A percentile compares a stretch with the other conserved stretches of the same genome.
These are phyloP conservation scores for Hypoxylon sp. DNA, from an alignment of 2,329 filamentous ascomycete genomes.

Conservation along the genomic window DNA sequence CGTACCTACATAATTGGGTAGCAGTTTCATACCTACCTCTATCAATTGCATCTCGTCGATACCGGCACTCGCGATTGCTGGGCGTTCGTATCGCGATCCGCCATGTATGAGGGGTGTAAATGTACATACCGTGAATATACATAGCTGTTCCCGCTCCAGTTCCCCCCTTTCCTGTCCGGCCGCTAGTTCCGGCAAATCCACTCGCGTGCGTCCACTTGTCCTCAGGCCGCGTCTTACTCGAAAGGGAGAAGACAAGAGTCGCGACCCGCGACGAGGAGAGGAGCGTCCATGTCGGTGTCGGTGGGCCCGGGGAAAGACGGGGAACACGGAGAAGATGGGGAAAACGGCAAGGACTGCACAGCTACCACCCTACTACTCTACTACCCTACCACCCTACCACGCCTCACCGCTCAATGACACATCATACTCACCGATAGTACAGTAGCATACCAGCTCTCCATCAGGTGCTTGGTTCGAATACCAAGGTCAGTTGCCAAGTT, in stretches of 20 bases:
- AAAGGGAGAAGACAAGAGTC: conserved; percentile 3
- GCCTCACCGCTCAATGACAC: conserved; percentile 33
- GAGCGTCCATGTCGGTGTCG: conserved; percentile 24
- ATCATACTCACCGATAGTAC: conserved; percentile 24
- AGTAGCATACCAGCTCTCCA: conserved; percentile 1
- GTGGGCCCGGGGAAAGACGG: conserved; percentile 36
- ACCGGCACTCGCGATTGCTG: conserved; percentile 18
- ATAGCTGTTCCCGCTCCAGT: conserved; percentile 5
- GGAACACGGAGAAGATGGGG: conserved; percentile 30
- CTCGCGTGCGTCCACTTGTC: conserved; percentile 13
- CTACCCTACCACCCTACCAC: no score
- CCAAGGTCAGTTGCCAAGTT: conserved; percentile 32
- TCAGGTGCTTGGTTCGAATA: conserved; percentile 17
- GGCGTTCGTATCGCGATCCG: conserved; percentile 20
- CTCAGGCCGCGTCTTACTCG: conserved; percentile 13
- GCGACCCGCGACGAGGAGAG: no score
- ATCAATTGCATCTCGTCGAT: conserved; percentile 10
- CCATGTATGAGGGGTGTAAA: no score
- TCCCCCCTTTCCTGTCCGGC: conserved; percentile 18
- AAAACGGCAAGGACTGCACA: conserved; percentile 18
- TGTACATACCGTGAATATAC: no score
- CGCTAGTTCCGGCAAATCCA: conserved; percentile 26
- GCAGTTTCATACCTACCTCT: conserved; percentile 15
- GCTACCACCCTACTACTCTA: conserved; percentile 18
- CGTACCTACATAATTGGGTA: conserved; percentile 31